Evolutionary conservation across 2,329 filamentous ascomycete species (phyloP).

Genomic region (Aspergillus fischeri): DNA sequence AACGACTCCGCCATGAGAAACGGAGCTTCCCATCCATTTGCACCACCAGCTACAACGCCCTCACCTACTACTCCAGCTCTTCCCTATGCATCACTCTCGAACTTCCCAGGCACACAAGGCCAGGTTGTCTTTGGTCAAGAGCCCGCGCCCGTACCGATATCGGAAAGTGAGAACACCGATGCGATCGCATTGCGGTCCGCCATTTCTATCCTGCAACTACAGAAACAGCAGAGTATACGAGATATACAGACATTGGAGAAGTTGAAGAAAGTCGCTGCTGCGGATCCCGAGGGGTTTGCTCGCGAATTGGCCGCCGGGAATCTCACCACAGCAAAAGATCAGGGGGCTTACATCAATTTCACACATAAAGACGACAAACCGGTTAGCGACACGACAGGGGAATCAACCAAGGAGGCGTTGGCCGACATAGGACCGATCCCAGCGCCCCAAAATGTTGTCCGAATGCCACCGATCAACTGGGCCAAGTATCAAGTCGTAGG

Average conservation of each 20-base stretch:
- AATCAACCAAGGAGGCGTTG: not conserved
- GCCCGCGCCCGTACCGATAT: conserved; percentile 42
- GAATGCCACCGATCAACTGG: conserved; percentile 91
- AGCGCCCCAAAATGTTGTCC: conserved; percentile 73
- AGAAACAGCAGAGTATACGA: conserved; percentile 69
- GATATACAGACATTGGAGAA: conserved; percentile 69
- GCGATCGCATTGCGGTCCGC: conserved; percentile 81
- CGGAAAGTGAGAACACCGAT: conserved; percentile 66
- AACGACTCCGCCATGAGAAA: conserved; percentile 11
- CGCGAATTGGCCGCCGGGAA: conserved; percentile 63
- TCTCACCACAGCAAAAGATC: conserved; percentile 42
- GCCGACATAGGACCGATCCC: conserved; percentile 63
- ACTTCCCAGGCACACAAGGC: conserved; percentile 14
- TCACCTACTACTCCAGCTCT: conserved; percentile 21
- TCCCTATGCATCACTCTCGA: conserved; percentile 7
- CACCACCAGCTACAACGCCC: conserved; percentile 29
- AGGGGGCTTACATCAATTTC: conserved; percentile 32
- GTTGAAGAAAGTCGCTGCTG: conserved; percentile 66
- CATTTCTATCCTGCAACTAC: conserved; percentile 81
- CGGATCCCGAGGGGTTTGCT: conserved; percentile 68
- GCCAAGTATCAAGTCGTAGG: conserved; percentile 88
- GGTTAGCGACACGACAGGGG: conserved; percentile 18
- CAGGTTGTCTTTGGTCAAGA: conserved; percentile 30
- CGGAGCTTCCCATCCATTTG: conserved; percentile 24
- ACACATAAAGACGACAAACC: conserved; percentile 33